Evolutionary conservation across 805 yeast genomes (phyloP), one percentile per base, ranked within the genome.

Genomic region (Pichia nakasei): DNA sequence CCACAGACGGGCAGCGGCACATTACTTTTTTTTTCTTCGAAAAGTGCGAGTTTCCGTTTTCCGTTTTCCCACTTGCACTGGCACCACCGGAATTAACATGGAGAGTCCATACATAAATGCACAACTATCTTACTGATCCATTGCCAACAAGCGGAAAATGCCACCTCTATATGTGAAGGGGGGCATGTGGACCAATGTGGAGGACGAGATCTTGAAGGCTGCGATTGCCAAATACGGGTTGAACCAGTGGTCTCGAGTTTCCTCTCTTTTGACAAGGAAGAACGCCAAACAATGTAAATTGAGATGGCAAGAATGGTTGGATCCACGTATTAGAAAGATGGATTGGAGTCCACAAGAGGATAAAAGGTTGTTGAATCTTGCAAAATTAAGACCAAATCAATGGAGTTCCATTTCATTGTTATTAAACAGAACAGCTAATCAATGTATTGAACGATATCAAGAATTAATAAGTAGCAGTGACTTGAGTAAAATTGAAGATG

Each of bases 221-320:
- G 96, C 96, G 1, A 85, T 93, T 2, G 75, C 93, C 34, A 93
- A 91, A 58, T 91, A 91, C 61, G 98, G 98, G 0, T 68, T 88
- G 18, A 88, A 85, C 53, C 96, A 93, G 56, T 91, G 98, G 98
- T 74, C 93, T 13, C 75, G 96, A 41, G 91, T 91, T 5, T 84
- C 96, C 1, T 87, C 97, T 0, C 69, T 91, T 37, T 65, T 91
- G 31, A 81, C 86, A 6, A 78, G 84, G 58, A 91, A 91, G 61
- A 81, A 88, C 2, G 95, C 97, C 5, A 80, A 79, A 56, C 97
- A 93, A 59, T 91, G 95, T 49, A 86, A 88, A 56, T 85, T 94
- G 2, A 68, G 97, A 51, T 91, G 98, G 98, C 70, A 69, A 40
- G 96, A 91, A 56, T 88, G 82, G 76, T 65, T 91, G 33, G 82